phyloP scores from a whole-genome alignment of 2,329 filamentous ascomycete species.

The Calonectria multiphialidica region DNA sequence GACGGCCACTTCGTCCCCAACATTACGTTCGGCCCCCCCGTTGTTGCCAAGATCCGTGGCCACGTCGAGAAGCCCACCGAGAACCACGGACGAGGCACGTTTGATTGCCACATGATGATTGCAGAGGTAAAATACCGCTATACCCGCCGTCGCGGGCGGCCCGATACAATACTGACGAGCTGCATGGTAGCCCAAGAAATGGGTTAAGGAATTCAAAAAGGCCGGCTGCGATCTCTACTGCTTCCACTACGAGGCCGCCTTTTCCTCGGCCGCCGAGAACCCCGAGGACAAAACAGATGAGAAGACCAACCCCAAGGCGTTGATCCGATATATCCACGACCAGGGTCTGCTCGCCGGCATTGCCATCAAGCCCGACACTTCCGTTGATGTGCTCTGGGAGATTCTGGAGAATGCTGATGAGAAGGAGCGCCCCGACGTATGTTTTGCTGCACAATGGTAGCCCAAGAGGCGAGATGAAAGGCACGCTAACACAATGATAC shows the following conservation, averaged over 20 bases:
- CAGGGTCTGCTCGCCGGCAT: slow-evolving; percentile 91
- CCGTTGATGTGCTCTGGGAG: slow-evolving; percentile 92
- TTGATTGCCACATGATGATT: slow-evolving; percentile 99
- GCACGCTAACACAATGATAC: slow-evolving; percentile 25
- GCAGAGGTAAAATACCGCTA: slow-evolving; percentile 75
- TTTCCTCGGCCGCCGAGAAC: slow-evolving; percentile 86
- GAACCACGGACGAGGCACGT: slow-evolving; percentile 85
- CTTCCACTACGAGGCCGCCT: slow-evolving; percentile 98
- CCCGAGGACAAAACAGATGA: slow-evolving; percentile 77
- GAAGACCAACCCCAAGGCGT: slow-evolving; percentile 84
- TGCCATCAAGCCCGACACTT: slow-evolving; percentile 93
- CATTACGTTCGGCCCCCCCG: slow-evolving; percentile 95
- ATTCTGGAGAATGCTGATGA: slow-evolving; percentile 80
- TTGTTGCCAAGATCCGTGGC: slow-evolving; percentile 92
- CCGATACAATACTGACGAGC: slow-evolving; percentile 24
- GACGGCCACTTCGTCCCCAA: slow-evolving; percentile 99
- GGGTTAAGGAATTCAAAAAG: slow-evolving; percentile 94
- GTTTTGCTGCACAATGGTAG: slow-evolving; percentile 49
- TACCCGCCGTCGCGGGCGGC: neutral
- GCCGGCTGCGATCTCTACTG: slow-evolving; percentile 99
- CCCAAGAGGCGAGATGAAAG: neutral
- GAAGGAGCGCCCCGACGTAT: slow-evolving; percentile 88
- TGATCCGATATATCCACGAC: slow-evolving; percentile 92
- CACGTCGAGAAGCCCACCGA: slow-evolving; percentile 83
- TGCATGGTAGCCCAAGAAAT: slow-evolving; percentile 85